Conservation (phyloP, 1,284 basidiomycete species). For the Microbotryum saponariae region DNA sequence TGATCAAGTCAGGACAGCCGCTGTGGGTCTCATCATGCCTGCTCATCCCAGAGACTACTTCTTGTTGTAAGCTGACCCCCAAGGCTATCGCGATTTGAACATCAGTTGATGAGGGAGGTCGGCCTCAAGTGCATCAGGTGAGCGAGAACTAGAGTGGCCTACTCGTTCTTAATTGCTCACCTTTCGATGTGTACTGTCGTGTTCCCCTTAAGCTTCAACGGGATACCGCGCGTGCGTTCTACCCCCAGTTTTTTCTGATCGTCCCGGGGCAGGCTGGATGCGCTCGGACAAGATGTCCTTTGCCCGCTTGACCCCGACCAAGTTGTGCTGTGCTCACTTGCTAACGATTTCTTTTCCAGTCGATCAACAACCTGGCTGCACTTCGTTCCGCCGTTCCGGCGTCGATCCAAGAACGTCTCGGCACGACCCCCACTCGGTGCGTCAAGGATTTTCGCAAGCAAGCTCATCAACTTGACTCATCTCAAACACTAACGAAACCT, state of each 20-base stretch:
- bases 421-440: slow-evolving; percentile 61
- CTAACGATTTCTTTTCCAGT: slow-evolving; percentile 45
- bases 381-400: slow-evolving; percentile 65
- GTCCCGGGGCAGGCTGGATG: no score
- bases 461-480: slow-evolving; percentile 3
- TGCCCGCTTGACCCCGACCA: not conserved
- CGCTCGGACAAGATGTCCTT: no score
- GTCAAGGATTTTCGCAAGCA: slow-evolving; percentile 26
- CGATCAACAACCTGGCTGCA: slow-evolving; percentile 71
- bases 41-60: no score
- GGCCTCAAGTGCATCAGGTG: slow-evolving; percentile 90
- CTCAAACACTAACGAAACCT: not conserved
- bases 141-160: slow-evolving; percentile 49
- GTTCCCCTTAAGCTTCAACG: slow-evolving; percentile 18
- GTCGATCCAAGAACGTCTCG: slow-evolving; percentile 63
- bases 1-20: slow-evolving; percentile 43
- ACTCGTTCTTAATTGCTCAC: not conserved
- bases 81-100: no score
- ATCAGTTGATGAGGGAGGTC: slow-evolving; percentile 72
- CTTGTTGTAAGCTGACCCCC: no score
- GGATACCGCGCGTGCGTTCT: slow-evolving; percentile 30
- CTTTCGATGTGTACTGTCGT: no score
- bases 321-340: slow-evolving; percentile 17
- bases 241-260: not conserved
- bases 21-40: no score